Evolutionary conservation across 108 stramenopile species (phyloP), one percentile per base, ranked within the genome.

Genomic region (Pseudonitzschia delicatissima): DNA sequence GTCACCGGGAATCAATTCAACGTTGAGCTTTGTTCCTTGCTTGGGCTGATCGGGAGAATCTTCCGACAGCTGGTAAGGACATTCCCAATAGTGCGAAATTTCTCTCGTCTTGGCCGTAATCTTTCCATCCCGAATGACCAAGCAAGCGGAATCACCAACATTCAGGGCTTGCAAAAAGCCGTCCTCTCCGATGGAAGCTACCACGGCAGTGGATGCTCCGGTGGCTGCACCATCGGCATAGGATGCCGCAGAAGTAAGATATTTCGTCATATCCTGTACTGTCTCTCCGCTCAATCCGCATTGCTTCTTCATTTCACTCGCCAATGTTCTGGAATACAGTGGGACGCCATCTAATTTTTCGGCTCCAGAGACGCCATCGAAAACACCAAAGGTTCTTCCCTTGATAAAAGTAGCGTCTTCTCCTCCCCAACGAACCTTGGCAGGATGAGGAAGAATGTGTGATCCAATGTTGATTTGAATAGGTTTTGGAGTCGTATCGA

Each of bases 361-460:
- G 3, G 93, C 93, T 20, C 93, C 90, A 13, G 88, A 88, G 13
- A 94, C 93, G 29, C 93, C 93, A 76, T 94, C 93, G 74, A 94
- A 91, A 20, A 94, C 79, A 53, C 93, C 93, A 79, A 94, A 94
- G 4, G 78, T 80, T 36, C 87, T 59, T 35, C 87, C 85, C 23
- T 68, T 77, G 42, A 72, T 67, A 71, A 91, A 94, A 4, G 80
- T 80, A 17, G 89, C 90, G 76, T 94, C 93, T 70, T 94, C 93
- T 8, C 93, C 93, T 23, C 93, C 93, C 93, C 93, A 94, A 3
- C 71, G 67, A 17, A 86, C 70, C 57, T 94, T 94, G 18, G 81
- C 82, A 15, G 93, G 93, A 65, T 89, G 88, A 32, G 93, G 88
- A 44, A 87, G 72, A 27, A 90, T 84, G 47, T 75, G 66, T 12